These are phyloP conservation scores for Lachancea nothofagi DNA, from an alignment of 805 yeast species.

Conservation along the genomic window DNA sequence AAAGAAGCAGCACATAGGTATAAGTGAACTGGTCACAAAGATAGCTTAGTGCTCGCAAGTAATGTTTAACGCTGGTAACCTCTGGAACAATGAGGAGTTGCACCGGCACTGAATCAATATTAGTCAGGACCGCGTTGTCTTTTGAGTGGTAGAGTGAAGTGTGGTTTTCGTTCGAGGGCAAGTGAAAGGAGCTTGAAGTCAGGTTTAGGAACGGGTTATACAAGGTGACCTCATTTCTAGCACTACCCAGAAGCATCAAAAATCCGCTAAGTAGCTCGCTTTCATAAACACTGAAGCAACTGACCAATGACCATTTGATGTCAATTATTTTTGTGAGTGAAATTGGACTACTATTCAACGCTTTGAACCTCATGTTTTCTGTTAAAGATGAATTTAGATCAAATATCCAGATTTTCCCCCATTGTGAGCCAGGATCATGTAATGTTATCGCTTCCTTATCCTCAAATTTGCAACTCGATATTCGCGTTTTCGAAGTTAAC, in stretches of 20 bases:
- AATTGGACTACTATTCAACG: constrained; percentile 26
- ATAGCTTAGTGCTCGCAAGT: constrained; percentile 37
- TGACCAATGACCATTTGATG: constrained; percentile 7
- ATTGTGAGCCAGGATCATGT: constrained; percentile 38
- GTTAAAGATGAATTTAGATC: constrained; percentile 24
- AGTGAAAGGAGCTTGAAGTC: constrained; percentile 35
- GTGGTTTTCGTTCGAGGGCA: constrained; percentile 15
- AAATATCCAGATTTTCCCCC: constrained; percentile 46
- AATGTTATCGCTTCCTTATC: constrained; percentile 60
- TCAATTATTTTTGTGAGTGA: constrained; percentile 12
- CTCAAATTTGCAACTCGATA: constrained; percentile 39
- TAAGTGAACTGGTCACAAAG: constrained; percentile 53
- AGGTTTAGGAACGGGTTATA: constrained; percentile 29
- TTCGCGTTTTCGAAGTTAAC: constrained; percentile 31
- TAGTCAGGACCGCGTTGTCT: neutral
- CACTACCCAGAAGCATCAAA: constrained; percentile 13
- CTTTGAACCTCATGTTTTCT: constrained; percentile 23
- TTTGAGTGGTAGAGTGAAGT: constrained; percentile 1
- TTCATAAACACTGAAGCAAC: constrained; percentile 10
- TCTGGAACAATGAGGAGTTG: constrained; percentile 1
- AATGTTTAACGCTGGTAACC: constrained; percentile 1
- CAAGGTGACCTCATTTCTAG: constrained; percentile 31
- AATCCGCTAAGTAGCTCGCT: constrained; percentile 14
- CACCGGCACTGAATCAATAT: neutral
- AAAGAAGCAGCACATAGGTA: constrained; percentile 54